Evolutionary conservation across 371 early-diverging fungal species (phyloP).

Genomic region (Dichotomocladium elegans): DNA sequence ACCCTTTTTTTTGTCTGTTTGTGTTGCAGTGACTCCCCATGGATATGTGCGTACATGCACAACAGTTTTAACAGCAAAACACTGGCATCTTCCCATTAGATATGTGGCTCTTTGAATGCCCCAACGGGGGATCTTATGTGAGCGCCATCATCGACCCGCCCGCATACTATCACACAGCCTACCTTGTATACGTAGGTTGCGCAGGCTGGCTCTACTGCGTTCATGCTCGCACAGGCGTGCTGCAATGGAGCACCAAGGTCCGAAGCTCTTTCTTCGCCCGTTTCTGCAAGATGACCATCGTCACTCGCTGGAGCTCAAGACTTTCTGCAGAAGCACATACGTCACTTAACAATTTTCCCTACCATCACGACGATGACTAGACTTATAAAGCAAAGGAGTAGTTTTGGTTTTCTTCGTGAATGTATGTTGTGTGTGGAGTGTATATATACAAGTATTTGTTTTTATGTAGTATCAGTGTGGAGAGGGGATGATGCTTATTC

Average conservation of each 20-base stretch:
- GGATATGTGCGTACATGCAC: no score
- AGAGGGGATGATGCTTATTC: no score
- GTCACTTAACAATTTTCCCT: constrained; percentile 18
- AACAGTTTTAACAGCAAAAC: no score
- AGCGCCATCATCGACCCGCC: constrained; percentile 19
- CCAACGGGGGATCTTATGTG: constrained; percentile 21
- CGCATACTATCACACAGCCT: neutral
- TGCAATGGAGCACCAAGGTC: constrained; percentile 21
- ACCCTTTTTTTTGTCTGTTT: no score
- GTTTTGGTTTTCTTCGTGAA: no score
- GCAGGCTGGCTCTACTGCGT: constrained; percentile 27
- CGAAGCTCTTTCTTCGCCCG: constrained; percentile 14
- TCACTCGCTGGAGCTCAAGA: constrained; percentile 33
- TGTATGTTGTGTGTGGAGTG: no score
- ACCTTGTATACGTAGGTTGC: constrained; percentile 22
- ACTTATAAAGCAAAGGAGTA: no score
- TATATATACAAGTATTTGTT: no score
- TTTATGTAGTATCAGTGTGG: no score
- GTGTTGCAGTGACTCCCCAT: no score
- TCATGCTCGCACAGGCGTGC: constrained; percentile 14
- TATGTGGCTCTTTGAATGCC: constrained; percentile 31
- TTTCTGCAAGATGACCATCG: constrained; percentile 28
- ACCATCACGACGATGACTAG: no score
- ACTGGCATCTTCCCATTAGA: no score
- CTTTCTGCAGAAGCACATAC: constrained; percentile 25